A percentile compares a stretch with the other conserved stretches of the same genome.
Conservation (phyloP, 768 basidiomycete species). For the Termitomyces sp. region DNA sequence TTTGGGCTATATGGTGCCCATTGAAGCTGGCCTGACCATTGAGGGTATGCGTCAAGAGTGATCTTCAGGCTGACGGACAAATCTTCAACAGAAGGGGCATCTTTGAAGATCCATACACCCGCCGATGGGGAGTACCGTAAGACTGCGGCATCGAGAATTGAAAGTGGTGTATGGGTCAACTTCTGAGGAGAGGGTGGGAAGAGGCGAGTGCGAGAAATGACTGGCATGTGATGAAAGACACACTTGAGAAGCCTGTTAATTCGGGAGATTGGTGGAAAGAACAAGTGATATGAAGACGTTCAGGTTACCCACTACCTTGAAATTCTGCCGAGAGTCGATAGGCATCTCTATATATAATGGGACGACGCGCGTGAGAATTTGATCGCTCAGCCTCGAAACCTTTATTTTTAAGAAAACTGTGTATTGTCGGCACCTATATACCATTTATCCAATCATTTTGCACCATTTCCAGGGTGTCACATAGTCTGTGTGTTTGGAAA, state of each 20-base stretch:
- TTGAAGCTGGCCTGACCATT: conserved; percentile 25
- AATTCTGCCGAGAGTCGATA: background rate
- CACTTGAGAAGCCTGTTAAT: background rate
- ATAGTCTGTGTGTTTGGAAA: too few species aligned
- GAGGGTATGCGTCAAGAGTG: conserved; percentile 23
- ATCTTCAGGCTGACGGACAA: conserved; percentile 12
- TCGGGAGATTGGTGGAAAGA: conserved; percentile 1
- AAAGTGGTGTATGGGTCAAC: conserved; percentile 13
- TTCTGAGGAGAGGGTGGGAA: conserved; percentile 6
- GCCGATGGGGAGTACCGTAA: conserved; percentile 19
- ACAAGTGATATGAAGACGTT: background rate
- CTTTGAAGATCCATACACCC: conserved; percentile 22
- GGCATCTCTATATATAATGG: too few species aligned
- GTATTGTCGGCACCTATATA: too few species aligned
- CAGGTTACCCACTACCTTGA: too few species aligned
- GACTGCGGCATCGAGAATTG: conserved; percentile 24
- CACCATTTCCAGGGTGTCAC: too few species aligned
- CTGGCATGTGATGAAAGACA: conserved; percentile 3
- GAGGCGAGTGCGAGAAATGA: conserved; percentile 10
- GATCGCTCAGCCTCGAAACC: too few species aligned
- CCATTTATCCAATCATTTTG: too few species aligned
- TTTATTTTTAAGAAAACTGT: too few species aligned
- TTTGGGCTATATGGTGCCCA: conserved; percentile 13
- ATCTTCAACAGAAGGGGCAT: conserved; percentile 4
- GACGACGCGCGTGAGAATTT: too few species aligned